These are phyloP conservation scores for Solanum rostratum DNA, from an alignment of 257 asterid genomes.

Conservation along the genomic window DNA sequence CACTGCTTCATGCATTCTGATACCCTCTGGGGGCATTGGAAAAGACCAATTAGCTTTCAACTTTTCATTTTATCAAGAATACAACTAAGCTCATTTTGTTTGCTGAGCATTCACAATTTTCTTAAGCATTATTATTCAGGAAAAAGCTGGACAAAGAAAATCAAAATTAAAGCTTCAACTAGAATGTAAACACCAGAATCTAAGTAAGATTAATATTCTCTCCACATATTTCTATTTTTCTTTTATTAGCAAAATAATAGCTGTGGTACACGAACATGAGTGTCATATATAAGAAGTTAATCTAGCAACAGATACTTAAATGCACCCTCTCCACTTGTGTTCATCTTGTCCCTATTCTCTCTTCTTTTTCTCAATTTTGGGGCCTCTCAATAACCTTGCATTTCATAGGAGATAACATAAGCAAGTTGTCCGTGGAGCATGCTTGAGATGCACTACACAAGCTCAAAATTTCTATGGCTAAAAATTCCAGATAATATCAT, in stretches of 20 bases:
- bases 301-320: background rate
- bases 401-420: background rate
- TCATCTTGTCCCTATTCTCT: background rate
- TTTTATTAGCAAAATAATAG: background rate
- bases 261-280: background rate
- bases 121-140: background rate
- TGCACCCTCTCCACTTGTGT: background rate
- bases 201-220: background rate
- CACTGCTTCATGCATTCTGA: slow-evolving; percentile 49
- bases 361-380: background rate
- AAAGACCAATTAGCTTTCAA: background rate
- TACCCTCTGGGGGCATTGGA: slow-evolving; percentile 50
- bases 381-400: background rate
- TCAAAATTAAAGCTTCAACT: background rate
- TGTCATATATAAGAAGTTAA: background rate
- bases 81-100: background rate
- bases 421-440: background rate
- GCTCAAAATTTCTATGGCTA: background rate
- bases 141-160: background rate
- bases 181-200: background rate
- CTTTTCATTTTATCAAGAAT: background rate
- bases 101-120: background rate
- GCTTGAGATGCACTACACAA: background rate
- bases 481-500: background rate
- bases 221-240: background rate